Evolutionary conservation across 352 stramenopile species (phyloP), one percentile per base, ranked within the genome.

Genomic region (Globisporangium paddicum): DNA sequence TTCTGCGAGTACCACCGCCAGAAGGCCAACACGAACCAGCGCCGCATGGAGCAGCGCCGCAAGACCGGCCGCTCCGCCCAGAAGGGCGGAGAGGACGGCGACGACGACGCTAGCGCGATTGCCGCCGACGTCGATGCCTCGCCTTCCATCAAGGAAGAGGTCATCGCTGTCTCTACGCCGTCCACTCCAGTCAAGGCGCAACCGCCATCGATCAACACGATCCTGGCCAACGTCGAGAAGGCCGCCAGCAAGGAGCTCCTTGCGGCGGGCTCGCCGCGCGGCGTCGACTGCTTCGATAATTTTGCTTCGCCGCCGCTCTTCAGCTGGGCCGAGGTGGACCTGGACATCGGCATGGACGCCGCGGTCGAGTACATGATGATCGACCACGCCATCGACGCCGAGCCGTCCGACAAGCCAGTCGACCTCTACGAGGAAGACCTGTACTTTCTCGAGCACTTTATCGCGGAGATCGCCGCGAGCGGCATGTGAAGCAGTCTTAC

Each of bases 1-100:
- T 89, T 93, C 50, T 93, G 83, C 66, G 81, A 93, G 63, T 93
- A 89, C 66, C 83, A 93, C 63, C 83, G 83, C 32, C 77, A 90
- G 57, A 90, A 91, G 63, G 81, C 80, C 63, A 93, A 90, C 70
- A 88, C 79, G 37, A 90, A 90, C 71, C 83, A 93, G 69, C 83
- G 82, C 32, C 79, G 78, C 57, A 89, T 92, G 82, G 82, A 92
- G 72, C 79, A 89, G 67, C 79, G 82, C 42, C 77, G 79, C 59
- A 91, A 91, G 63, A 77, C 83, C 30, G 73, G 77, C 54, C 73
- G 71, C 56, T 55, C 50, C 48, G 41, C 54, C 10, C 58, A 62
- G 34, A 54, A 57, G 25, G 41, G 40, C 16, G 38, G 23, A 1
- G 16, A 25, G 3, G 34, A 8, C 21, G 34, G 14, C 45, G 3